Conservation (phyloP, 2,329 filamentous ascomycete genomes). For the Microdochium paspali region DNA sequence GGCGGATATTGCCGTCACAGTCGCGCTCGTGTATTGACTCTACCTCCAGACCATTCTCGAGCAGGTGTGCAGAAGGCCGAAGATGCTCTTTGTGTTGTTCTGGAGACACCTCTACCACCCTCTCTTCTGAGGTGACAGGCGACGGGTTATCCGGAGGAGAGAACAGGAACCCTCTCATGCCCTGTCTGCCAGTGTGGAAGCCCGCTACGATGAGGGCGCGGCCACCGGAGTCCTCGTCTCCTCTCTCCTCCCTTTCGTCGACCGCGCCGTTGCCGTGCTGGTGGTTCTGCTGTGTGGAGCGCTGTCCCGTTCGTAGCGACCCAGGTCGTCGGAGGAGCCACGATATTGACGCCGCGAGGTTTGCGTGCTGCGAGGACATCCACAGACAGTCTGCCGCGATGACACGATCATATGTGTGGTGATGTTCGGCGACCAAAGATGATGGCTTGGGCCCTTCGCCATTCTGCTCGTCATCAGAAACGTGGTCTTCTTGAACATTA, state of each 20-base stretch:
- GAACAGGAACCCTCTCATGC: constrained; percentile 58
- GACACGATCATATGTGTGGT: constrained; percentile 46
- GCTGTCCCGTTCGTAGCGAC: background rate
- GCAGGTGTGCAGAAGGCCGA: constrained; percentile 18
- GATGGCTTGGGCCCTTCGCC: background rate
- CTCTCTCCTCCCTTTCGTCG: constrained; percentile 3
- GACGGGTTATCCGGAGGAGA: constrained; percentile 12
- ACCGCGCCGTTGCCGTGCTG: background rate
- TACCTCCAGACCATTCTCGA: constrained; percentile 42
- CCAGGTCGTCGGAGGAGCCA: constrained; percentile 43
- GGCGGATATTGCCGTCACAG: constrained; percentile 51
- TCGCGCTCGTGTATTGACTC: constrained; percentile 63
- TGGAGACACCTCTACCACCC: no score
- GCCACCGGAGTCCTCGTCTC: constrained; percentile 23
- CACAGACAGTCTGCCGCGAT: constrained; percentile 67
- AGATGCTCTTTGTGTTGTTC: background rate
- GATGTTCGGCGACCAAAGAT: constrained; percentile 2
- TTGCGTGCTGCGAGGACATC: constrained; percentile 66
- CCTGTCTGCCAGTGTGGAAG: constrained; percentile 61
- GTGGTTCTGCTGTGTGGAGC: background rate
- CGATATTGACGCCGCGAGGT: constrained; percentile 50
- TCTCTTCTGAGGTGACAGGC: no score
- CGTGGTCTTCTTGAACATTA: background rate
- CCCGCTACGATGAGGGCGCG: constrained; percentile 58
- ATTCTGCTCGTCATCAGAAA: background rate